phyloP scores from a whole-genome alignment of 257 asterid genomes.

The Knoxia roxburghii region DNA sequence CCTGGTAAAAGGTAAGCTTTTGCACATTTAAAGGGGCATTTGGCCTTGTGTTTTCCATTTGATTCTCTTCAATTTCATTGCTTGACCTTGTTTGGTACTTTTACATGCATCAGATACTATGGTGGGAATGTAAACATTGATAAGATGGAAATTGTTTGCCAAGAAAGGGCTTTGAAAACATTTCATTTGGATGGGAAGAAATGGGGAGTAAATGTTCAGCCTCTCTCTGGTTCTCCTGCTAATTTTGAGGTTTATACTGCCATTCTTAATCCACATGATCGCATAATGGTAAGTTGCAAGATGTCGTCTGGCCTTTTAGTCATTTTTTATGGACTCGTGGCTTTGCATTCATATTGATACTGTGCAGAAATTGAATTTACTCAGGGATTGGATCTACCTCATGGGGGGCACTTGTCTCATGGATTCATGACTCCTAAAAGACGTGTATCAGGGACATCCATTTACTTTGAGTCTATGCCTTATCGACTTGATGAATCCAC shows the following conservation, averaged over 20 bases:
- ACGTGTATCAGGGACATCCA: constrained; percentile 89
- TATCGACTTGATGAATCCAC: constrained; percentile 84
- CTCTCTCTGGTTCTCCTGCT: constrained; percentile 92
- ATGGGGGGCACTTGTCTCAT: constrained; percentile 94
- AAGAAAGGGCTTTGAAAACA: constrained; percentile 85
- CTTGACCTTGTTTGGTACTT: background rate
- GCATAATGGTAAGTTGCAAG: constrained; percentile 60
- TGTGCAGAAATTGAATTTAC: constrained; percentile 11
- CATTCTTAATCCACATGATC: constrained; percentile 82
- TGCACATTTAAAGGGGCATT: background rate
- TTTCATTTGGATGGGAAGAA: constrained; percentile 62
- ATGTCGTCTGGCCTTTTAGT: background rate
- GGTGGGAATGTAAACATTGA: constrained; percentile 94
- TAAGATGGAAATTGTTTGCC: constrained; percentile 85
- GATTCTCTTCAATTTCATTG: background rate
- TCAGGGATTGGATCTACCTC: constrained; percentile 96
- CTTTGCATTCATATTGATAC: too few relatives aligned
- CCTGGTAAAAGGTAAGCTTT: constrained; percentile 78
- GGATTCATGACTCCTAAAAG: constrained; percentile 96
- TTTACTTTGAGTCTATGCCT: constrained; percentile 92
- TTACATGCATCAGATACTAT: constrained; percentile 46
- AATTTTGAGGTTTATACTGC: constrained; percentile 93
- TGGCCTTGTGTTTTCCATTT: constrained; percentile 2
- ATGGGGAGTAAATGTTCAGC: constrained; percentile 97
- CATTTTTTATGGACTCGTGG: too few relatives aligned